These are phyloP conservation scores for Arthrobotrys pseudoclavata DNA, from an alignment of 2,329 filamentous ascomycete species.

Conservation along the genomic window DNA sequence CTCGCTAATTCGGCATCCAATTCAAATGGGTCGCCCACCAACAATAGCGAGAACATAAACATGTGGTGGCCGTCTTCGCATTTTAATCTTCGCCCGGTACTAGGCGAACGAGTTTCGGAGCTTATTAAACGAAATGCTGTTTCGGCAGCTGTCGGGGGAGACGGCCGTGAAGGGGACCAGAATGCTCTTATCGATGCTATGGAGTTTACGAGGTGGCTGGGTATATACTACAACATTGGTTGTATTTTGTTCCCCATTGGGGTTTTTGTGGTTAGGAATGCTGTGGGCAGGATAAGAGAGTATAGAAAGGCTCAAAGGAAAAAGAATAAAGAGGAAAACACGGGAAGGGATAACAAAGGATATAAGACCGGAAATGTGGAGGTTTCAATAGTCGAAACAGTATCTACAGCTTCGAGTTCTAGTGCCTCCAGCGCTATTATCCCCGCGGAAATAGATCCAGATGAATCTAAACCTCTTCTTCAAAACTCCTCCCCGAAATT, in stretches of 20 bases:
- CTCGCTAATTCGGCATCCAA: slow-evolving; percentile 11
- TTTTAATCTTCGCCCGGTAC: slow-evolving; percentile 44
- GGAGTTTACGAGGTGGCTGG: slow-evolving; percentile 35
- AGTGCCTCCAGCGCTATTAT: slow-evolving; percentile 27
- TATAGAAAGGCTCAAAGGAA: slow-evolving; percentile 19
- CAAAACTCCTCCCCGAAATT: slow-evolving; percentile 4
- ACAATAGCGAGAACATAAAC: slow-evolving; percentile 25
- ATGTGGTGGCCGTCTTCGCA: slow-evolving; percentile 55
- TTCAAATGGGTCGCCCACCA: slow-evolving; percentile 18
- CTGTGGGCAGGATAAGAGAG: slow-evolving; percentile 19
- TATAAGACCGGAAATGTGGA: slow-evolving; percentile 12
- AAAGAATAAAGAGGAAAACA: not conserved
- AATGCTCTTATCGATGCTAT: slow-evolving; percentile 41
- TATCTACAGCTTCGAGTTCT: slow-evolving; percentile 29
- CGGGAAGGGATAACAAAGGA: not conserved
- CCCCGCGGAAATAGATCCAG: slow-evolving; percentile 6
- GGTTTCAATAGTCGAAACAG: not conserved
- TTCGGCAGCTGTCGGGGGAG: not conserved
- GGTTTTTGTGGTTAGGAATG: slow-evolving; percentile 37
- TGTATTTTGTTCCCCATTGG: slow-evolving; percentile 44
- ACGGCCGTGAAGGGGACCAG: slow-evolving; percentile 9
- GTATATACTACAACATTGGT: slow-evolving; percentile 44
- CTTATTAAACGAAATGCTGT: slow-evolving; percentile 40
- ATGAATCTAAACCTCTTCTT: slow-evolving; percentile 47
- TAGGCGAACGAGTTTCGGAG: slow-evolving; percentile 45